phyloP scores from a whole-genome alignment of 1,284 basidiomycete genomes.

The Pseudozyma pruni region DNA sequence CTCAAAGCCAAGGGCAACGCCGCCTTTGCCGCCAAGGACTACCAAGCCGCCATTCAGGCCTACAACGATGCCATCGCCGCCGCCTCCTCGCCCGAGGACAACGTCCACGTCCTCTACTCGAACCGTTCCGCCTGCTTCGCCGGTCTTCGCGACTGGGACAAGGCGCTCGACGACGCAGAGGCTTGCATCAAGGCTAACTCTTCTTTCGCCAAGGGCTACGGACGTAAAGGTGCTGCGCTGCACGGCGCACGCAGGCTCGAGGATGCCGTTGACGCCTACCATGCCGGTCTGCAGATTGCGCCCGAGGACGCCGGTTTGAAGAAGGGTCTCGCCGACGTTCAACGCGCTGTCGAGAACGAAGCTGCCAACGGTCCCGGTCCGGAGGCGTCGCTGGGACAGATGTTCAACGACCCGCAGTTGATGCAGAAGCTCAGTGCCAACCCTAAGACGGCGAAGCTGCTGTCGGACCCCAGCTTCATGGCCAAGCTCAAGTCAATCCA shows the following conservation, averaged over 20 bases:
- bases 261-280: conserved; percentile 84
- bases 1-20: conserved; percentile 67
- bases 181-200: conserved; percentile 79
- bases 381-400: conserved; percentile 75
- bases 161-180: conserved; percentile 88
- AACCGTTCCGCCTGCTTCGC: conserved; percentile 90
- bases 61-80: conserved; percentile 65
- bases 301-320: conserved; percentile 79
- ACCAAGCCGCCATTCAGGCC: conserved; percentile 58
- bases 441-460: conserved; percentile 83
- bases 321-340: conserved; percentile 78
- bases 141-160: conserved; percentile 81
- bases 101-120: conserved; percentile 84
- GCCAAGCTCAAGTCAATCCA: conserved; percentile 68
- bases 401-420: conserved; percentile 87
- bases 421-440: conserved; percentile 84
- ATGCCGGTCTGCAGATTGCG: conserved; percentile 82
- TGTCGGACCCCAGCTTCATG: conserved; percentile 79
- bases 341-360: conserved; percentile 56
- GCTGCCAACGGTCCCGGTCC: conserved; percentile 68
- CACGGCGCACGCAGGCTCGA: conserved; percentile 83
- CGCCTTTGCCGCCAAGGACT: conserved; percentile 66
- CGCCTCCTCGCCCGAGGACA: conserved; percentile 62
- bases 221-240: conserved; percentile 91
- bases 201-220: conserved; percentile 89